Percentiles rank a stretch among this genome's conserved stretches.
Evolutionary conservation across 768 basidiomycete species (phyloP).

Genomic region (Leucosporidium scottii): DNA sequence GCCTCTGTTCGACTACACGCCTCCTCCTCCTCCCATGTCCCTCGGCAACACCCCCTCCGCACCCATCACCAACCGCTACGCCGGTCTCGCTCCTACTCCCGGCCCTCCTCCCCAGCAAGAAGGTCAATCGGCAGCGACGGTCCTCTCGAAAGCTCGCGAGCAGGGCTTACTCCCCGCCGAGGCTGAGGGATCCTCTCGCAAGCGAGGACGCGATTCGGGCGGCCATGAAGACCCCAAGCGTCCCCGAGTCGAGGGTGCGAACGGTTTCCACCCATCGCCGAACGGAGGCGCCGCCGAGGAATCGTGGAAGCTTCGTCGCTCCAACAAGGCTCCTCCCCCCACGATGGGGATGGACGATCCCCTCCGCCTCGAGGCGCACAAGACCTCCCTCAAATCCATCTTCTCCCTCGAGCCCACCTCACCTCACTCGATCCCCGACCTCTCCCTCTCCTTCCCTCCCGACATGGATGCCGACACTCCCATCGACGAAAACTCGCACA

Average conservation of each 20-base stretch:
- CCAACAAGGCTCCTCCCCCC: slow-evolving; percentile 9
- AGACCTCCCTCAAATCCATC: slow-evolving; percentile 22
- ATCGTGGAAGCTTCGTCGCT: not conserved
- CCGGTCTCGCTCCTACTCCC: slow-evolving; percentile 20
- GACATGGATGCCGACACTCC: slow-evolving; percentile 68
- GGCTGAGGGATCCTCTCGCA: not conserved
- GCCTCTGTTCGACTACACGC: slow-evolving; percentile 68
- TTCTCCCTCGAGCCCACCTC: slow-evolving; percentile 2
- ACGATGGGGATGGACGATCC: slow-evolving; percentile 1
- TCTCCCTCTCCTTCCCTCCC: slow-evolving; percentile 28
- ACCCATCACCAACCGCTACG: slow-evolving; percentile 1
- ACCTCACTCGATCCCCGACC: slow-evolving; percentile 5
- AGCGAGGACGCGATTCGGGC: slow-evolving; percentile 17
- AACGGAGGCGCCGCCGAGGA: not conserved
- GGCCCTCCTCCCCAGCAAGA: not conserved
- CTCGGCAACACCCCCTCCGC: slow-evolving; percentile 1
- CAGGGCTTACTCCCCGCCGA: slow-evolving; percentile 20
- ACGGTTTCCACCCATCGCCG: not conserved
- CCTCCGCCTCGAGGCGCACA: slow-evolving; percentile 8
- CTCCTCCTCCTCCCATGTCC: slow-evolving; percentile 24
- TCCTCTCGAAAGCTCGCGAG: slow-evolving; percentile 26
- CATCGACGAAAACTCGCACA: slow-evolving; percentile 90
- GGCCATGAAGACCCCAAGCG: slow-evolving; percentile 25
- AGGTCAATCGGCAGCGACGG: not conserved
- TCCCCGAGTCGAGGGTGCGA: slow-evolving; percentile 2